Conservation (phyloP, 805 yeast species). For the Tetrapisispora arboricola region DNA sequence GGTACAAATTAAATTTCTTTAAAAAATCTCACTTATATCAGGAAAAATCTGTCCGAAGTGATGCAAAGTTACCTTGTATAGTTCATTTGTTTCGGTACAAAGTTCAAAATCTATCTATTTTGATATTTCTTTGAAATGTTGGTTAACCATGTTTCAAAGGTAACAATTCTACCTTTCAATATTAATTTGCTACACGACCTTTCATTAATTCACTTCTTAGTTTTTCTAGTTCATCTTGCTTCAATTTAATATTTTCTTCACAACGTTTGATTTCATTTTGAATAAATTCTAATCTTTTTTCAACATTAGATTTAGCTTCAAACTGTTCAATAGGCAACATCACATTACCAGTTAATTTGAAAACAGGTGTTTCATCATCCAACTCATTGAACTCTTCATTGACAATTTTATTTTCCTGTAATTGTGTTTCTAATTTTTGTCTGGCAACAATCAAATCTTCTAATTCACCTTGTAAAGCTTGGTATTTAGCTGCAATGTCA, state of each 20-base stretch:
- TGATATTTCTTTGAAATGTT: no score
- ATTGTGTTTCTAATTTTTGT: conserved; percentile 85
- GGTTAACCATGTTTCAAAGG: no score
- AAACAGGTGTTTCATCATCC: conserved; percentile 64
- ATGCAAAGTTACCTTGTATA: no score
- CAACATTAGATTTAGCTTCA: conserved; percentile 79
- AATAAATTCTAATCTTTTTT: conserved; percentile 83
- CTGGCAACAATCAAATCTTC: conserved; percentile 56
- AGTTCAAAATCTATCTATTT: no score
- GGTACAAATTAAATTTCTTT: no score
- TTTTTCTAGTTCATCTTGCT: conserved; percentile 46
- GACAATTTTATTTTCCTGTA: conserved; percentile 88
- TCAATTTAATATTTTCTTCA: conserved; percentile 53
- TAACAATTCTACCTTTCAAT: background rate
- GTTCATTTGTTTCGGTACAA: no score
- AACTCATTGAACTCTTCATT: conserved; percentile 62
- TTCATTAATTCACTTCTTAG: conserved; percentile 44
- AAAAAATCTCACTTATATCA: no score
- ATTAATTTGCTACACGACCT: conserved; percentile 4
- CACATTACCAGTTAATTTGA: conserved; percentile 86
- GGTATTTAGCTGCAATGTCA: conserved; percentile 24
- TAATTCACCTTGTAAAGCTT: conserved; percentile 37
- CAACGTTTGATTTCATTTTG: conserved; percentile 66
- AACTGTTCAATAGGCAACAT: conserved; percentile 75
- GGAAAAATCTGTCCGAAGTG: no score